These are phyloP conservation scores for Malus orientalis DNA, from an alignment of 306 rosid species.

Conservation along the genomic window DNA sequence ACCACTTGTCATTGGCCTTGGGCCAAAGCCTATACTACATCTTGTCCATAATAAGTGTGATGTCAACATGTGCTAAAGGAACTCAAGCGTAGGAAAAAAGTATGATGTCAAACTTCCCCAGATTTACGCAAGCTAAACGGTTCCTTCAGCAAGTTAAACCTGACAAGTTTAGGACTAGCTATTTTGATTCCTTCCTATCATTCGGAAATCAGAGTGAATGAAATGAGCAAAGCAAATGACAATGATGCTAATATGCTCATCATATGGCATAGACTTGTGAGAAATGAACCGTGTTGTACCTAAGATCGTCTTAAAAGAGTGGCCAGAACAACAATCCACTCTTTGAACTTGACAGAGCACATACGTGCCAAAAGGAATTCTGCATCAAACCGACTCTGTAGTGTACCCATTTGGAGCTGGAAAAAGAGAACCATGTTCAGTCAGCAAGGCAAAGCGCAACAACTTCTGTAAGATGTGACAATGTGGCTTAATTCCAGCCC, in stretches of 20 bases:
- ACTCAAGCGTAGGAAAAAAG: background rate
- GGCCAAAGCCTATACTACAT: no score
- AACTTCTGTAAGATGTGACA: constrained; percentile 10
- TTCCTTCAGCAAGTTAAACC: background rate
- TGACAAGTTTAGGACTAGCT: background rate
- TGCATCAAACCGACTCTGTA: constrained; percentile 92
- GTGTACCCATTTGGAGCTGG: constrained; percentile 89
- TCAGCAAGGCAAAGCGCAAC: background rate
- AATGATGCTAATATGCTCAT: background rate
- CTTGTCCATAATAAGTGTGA: no score
- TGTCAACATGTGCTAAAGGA: background rate
- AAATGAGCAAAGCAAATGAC: background rate
- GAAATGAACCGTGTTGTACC: constrained; percentile 38
- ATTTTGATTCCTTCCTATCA: background rate
- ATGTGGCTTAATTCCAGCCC: constrained; percentile 54
- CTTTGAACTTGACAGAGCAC: constrained; percentile 97
- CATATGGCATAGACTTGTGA: constrained; percentile 10
- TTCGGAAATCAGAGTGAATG: background rate
- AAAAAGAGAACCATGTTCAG: constrained; percentile 15
- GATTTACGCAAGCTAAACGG: background rate
- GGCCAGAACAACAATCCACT: constrained; percentile 97
- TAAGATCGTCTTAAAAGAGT: constrained; percentile 87
- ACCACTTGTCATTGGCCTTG: no score
- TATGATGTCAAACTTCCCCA: background rate
- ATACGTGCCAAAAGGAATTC: constrained; percentile 89